A percentile compares a stretch with the other conserved stretches of the same genome.
phyloP scores from a whole-genome alignment of 768 basidiomycete genomes.

The Mycena vitilis region DNA sequence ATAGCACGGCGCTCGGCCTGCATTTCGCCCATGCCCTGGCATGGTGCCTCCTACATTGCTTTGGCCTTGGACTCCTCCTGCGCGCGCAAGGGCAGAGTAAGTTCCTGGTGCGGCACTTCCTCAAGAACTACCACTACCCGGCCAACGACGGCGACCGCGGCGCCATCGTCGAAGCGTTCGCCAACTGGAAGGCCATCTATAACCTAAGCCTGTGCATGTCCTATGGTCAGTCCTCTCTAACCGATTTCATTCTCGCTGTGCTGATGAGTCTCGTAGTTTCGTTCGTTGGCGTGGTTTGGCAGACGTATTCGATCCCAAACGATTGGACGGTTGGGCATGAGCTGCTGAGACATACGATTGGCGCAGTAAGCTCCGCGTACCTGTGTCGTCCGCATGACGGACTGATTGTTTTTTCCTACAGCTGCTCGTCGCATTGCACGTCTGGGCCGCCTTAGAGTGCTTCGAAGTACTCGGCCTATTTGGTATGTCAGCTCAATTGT shows the following conservation, averaged over 20 bases:
- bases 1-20: slow-evolving; percentile 62
- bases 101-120: slow-evolving; percentile 92
- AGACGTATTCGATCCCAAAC: slow-evolving; percentile 83
- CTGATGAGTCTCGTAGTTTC: slow-evolving; percentile 66
- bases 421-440: slow-evolving; percentile 87
- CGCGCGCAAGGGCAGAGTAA: slow-evolving; percentile 87
- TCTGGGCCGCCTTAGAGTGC: slow-evolving; percentile 92
- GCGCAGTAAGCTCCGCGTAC: slow-evolving; percentile 67
- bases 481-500: slow-evolving; percentile 59
- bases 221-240: slow-evolving; percentile 67
- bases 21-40: slow-evolving; percentile 85
- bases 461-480: slow-evolving; percentile 95
- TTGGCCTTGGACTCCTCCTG: slow-evolving; percentile 87
- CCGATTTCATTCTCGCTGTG: neutral
- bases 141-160: slow-evolving; percentile 73
- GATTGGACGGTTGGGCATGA: slow-evolving; percentile 92
- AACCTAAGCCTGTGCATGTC: slow-evolving; percentile 96
- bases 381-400: slow-evolving; percentile 19
- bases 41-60: slow-evolving; percentile 91
- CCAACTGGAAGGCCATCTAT: slow-evolving; percentile 94
- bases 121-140: slow-evolving; percentile 94
- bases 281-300: slow-evolving; percentile 87
- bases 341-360: slow-evolving; percentile 88
- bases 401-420: slow-evolving; percentile 44
- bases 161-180: slow-evolving; percentile 93